Evolutionary conservation across 2,329 filamentous ascomycete species (phyloP).

Genomic region (Nannizziopsis arthrosporioides): DNA sequence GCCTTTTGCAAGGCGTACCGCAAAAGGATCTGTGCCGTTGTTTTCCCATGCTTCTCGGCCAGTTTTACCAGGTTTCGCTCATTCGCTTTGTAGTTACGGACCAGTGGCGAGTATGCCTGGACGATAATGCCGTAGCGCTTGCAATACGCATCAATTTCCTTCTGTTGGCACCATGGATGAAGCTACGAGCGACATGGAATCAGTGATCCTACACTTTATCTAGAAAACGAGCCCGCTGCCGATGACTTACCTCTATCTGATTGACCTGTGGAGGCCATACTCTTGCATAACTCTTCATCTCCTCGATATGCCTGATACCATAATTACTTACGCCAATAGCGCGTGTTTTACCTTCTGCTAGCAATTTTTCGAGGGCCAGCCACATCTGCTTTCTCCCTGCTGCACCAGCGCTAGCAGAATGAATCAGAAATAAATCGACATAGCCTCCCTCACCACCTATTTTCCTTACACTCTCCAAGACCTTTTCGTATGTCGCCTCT

Average conservation of each 20-base stretch:
- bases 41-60: conserved; percentile 60
- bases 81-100: conserved; percentile 59
- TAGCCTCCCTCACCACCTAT: conserved; percentile 49
- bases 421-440: conserved; percentile 60
- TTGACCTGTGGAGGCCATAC: conserved; percentile 61
- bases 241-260: conserved; percentile 53
- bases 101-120: conserved; percentile 44
- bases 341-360: conserved; percentile 48
- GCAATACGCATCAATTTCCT: conserved; percentile 47
- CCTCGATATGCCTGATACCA: conserved; percentile 55
- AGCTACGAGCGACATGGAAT: conserved; percentile 37
- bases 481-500: conserved; percentile 49
- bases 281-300: conserved; percentile 54
- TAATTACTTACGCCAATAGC: conserved; percentile 65
- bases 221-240: conserved; percentile 4
- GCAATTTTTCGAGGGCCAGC: conserved; percentile 52
- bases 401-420: conserved; percentile 48
- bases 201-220: conserved; percentile 4
- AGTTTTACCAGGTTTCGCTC: conserved; percentile 55
- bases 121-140: conserved; percentile 41
- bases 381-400: conserved; percentile 51
- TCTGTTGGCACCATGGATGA: conserved; percentile 61
- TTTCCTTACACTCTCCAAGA: conserved; percentile 52
- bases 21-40: conserved; percentile 64
- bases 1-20: conserved; percentile 75